These are phyloP conservation scores for Saccharum hybrid DNA, from an alignment of 202 grass and related monocot genomes.

Conservation along the genomic window DNA sequence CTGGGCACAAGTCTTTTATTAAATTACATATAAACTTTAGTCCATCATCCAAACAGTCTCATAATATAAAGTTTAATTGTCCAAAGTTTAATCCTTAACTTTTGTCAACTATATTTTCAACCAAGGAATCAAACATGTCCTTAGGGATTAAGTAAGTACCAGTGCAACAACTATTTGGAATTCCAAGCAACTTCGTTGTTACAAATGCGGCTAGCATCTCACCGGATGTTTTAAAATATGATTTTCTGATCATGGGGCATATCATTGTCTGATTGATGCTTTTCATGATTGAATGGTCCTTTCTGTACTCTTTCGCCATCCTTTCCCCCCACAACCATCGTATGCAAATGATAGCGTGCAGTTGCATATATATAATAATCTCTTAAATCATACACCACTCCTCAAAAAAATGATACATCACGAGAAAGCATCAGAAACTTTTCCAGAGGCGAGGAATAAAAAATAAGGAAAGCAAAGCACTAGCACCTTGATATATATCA, in stretches of 20 bases:
- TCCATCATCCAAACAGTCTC: too few species aligned
- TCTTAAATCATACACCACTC: slow-evolving; percentile 12
- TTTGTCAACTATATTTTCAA: too few species aligned
- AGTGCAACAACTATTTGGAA: not conserved
- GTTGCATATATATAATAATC: not conserved
- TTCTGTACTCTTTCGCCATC: not conserved
- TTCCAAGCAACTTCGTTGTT: not conserved
- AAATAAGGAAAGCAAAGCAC: slow-evolving; percentile 15
- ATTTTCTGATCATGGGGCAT: not conserved
- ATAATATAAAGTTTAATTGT: too few species aligned
- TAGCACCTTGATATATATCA: not conserved
- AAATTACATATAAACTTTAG: too few species aligned
- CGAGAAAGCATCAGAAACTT: slow-evolving; percentile 13
- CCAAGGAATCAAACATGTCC: too few species aligned
- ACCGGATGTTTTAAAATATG: not conserved
- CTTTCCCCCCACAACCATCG: slow-evolving; percentile 35
- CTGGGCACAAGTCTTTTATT: too few species aligned
- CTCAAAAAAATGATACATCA: slow-evolving; percentile 13
- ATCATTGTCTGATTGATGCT: slow-evolving; percentile 45
- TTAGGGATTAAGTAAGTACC: not conserved
- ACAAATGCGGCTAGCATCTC: slow-evolving; percentile 4
- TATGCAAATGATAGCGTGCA: slow-evolving; percentile 30
- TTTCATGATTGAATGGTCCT: slow-evolving; percentile 37
- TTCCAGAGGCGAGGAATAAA: slow-evolving; percentile 3
- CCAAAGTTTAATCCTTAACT: too few species aligned